A percentile compares a stretch with the other conserved stretches of the same genome.
phyloP scores from a whole-genome alignment of 805 yeast genomes.

The Kodamaea restingae region DNA sequence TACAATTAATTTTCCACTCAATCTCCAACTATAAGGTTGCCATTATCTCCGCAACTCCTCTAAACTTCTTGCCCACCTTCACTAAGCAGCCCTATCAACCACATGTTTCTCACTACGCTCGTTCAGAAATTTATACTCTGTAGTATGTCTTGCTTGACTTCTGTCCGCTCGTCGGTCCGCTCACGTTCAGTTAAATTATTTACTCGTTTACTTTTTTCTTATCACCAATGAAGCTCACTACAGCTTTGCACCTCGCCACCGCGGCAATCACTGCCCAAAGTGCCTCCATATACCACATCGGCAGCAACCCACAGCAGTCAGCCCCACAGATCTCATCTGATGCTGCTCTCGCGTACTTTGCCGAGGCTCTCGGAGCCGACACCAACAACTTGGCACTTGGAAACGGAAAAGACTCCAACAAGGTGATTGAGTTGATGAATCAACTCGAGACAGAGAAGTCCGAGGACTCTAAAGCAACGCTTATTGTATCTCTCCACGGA shows the following conservation, averaged over 20 bases:
- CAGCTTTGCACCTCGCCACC: neutral
- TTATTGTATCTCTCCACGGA: slow-evolving; percentile 42
- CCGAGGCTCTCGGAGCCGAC: slow-evolving; percentile 40
- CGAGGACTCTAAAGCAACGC: slow-evolving; percentile 19
- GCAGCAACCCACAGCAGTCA: slow-evolving; percentile 1
- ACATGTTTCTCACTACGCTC: too few species aligned
- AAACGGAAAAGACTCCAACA: slow-evolving; percentile 23
- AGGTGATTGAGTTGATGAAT: slow-evolving; percentile 21
- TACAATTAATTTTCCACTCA: too few species aligned
- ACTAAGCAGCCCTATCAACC: too few species aligned
- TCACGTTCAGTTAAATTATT: too few species aligned
- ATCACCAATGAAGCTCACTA: neutral
- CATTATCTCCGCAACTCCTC: too few species aligned
- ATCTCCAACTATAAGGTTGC: too few species aligned
- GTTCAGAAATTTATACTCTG: too few species aligned
- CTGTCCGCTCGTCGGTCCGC: too few species aligned
- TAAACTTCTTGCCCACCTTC: too few species aligned
- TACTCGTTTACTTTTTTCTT: neutral
- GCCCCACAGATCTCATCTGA: slow-evolving; percentile 9
- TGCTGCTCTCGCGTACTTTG: slow-evolving; percentile 41
- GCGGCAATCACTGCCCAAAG: neutral
- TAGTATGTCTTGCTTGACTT: too few species aligned
- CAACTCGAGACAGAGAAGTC: neutral
- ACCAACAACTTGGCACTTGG: slow-evolving; percentile 34
- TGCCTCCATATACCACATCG: slow-evolving; percentile 12